Evolutionary conservation across 805 yeast species (phyloP).

Genomic region (Candida cerambycidarum): DNA sequence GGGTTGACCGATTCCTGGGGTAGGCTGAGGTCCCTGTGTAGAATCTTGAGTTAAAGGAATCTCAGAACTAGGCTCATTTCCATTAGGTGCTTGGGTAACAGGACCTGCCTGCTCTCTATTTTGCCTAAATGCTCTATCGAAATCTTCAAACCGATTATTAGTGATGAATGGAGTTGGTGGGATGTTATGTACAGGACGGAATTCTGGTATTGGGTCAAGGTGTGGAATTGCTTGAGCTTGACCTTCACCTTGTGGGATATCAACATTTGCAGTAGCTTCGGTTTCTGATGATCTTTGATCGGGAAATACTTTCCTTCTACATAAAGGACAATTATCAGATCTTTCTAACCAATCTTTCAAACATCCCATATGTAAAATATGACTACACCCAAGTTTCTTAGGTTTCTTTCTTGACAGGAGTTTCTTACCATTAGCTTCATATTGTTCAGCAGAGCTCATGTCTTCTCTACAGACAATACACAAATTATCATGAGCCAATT

Average conservation of each 20-base stretch:
- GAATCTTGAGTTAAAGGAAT: no score
- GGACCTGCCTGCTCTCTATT: conserved; percentile 8
- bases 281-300: neutral
- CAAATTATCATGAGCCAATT: conserved; percentile 55
- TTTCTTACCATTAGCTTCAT: conserved; percentile 25
- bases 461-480: conserved; percentile 94
- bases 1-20: no score
- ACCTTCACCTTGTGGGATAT: neutral
- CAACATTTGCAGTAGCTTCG: neutral
- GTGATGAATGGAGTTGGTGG: neutral
- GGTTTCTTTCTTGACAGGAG: conserved; percentile 51
- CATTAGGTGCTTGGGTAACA: conserved; percentile 6
- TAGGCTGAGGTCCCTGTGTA: no score
- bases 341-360: conserved; percentile 90
- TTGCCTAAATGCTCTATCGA: conserved; percentile 9
- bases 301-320: conserved; percentile 65
- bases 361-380: conserved; percentile 86
- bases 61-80: no score
- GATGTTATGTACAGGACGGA: no score
- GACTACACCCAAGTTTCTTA: conserved; percentile 79
- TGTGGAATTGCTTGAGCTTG: neutral
- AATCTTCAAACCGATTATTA: conserved; percentile 11
- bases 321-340: conserved; percentile 91
- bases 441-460: conserved; percentile 52
- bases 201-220: no score